Percentiles rank a stretch among this genome's conserved stretches.
Conservation (phyloP, 1,284 basidiomycete species). For the Tylopilus sp. region DNA sequence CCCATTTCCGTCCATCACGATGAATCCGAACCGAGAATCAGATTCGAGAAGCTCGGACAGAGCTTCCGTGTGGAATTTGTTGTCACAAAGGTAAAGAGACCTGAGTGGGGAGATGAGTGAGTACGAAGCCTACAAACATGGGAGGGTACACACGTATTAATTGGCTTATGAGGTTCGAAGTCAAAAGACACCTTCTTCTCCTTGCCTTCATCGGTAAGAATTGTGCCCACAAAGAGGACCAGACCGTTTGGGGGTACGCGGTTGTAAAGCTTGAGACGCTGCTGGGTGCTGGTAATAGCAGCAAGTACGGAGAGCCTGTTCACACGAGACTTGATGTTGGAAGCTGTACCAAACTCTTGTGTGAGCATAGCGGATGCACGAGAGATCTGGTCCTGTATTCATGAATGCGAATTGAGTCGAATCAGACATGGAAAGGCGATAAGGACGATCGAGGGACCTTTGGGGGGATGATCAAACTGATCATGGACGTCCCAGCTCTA, state of each 20-base stretch:
- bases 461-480: slow-evolving; percentile 95
- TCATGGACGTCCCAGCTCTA: slow-evolving; percentile 97
- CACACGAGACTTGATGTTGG: slow-evolving; percentile 99
- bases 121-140: no score
- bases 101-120: slow-evolving; percentile 40
- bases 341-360: slow-evolving; percentile 96
- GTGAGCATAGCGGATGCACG: slow-evolving; percentile 94
- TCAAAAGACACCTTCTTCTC: slow-evolving; percentile 99
- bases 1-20: slow-evolving; percentile 99
- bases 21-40: slow-evolving; percentile 98
- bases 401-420: not conserved
- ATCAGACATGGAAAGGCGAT: slow-evolving; percentile 6
- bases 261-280: slow-evolving; percentile 94
- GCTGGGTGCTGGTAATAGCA: slow-evolving; percentile 99
- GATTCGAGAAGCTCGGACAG: slow-evolving; percentile 95
- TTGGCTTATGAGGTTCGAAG: slow-evolving; percentile 97
- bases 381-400: slow-evolving; percentile 85
- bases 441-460: slow-evolving; percentile 54
- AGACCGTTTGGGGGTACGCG: slow-evolving; percentile 96
- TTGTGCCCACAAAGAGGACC: slow-evolving; percentile 96
- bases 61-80: slow-evolving; percentile 99
- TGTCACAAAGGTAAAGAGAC: slow-evolving; percentile 98
- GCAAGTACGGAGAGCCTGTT: slow-evolving; percentile 97
- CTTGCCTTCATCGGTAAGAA: slow-evolving; percentile 97
- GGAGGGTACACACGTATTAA: slow-evolving; percentile 79